phyloP scores from a whole-genome alignment of 257 asterid genomes.

The Forsythia viridissima region DNA sequence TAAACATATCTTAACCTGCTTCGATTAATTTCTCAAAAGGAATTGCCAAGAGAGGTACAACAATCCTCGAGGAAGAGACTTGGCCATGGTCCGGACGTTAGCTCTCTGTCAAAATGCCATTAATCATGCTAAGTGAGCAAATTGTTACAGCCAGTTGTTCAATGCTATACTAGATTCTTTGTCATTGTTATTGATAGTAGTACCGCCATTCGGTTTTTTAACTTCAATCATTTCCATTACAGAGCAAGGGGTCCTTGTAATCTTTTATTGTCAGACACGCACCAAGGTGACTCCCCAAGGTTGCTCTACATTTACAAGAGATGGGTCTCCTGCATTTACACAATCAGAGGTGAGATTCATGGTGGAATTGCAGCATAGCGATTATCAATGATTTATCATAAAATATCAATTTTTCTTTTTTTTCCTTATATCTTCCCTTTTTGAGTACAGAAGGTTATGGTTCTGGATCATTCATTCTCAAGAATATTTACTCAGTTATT shows the following conservation, averaged over 20 bases:
- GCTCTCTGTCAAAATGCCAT: conserved; percentile 74
- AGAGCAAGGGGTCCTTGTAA: conserved; percentile 57
- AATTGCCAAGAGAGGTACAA: conserved; percentile 68
- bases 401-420: too few species aligned
- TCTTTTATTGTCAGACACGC: conserved; percentile 76
- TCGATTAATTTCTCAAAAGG: conserved; percentile 40
- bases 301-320: conserved; percentile 81
- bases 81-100: conserved; percentile 78
- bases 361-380: conserved; percentile 4
- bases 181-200: conserved; percentile 2
- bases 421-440: not conserved
- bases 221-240: conserved; percentile 7
- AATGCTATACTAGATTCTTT: not conserved
- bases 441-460: conserved; percentile 48
- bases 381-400: not conserved
- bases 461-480: conserved; percentile 59
- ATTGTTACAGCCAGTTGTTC: conserved; percentile 2
- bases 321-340: conserved; percentile 84
- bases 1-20: not conserved
- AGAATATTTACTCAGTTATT: conserved; percentile 37
- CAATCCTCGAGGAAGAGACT: conserved; percentile 77
- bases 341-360: conserved; percentile 49
- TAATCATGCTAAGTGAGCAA: conserved; percentile 66
- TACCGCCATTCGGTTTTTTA: conserved; percentile 5
- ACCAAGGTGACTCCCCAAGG: conserved; percentile 74